phyloP scores from a whole-genome alignment of 208 protist species.

The Trypanosoma caninum region DNA sequence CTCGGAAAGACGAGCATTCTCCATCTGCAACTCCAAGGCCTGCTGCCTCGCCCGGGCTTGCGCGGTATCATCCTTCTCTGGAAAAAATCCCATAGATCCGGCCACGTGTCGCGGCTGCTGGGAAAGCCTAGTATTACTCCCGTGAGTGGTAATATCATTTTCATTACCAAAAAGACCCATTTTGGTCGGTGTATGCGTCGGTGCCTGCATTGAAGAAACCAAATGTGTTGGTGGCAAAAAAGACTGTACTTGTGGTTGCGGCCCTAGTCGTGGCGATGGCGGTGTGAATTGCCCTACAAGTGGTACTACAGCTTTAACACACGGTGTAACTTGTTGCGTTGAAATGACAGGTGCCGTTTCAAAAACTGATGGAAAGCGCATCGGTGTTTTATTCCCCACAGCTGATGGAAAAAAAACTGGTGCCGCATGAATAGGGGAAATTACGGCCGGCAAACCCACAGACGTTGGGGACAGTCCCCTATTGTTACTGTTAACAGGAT shows the following conservation, averaged over 20 bases:
- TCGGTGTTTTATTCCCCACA: conserved; percentile 1
- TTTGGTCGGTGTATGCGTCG: no score
- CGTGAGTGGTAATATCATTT: no score
- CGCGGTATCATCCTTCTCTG: conserved; percentile 2
- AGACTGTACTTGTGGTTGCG: not conserved
- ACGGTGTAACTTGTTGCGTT: not conserved
- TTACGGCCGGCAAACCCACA: not conserved
- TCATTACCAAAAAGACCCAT: no score
- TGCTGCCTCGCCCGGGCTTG: conserved; percentile 30
- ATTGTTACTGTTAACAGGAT: not conserved
- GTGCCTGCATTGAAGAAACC: no score
- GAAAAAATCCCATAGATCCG: not conserved
- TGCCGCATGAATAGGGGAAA: conserved; percentile 2
- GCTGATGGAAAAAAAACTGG: not conserved
- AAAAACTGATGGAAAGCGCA: conserved; percentile 1
- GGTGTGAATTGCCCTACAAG: not conserved
- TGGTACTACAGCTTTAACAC: not conserved
- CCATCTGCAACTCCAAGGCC: conserved; percentile 65
- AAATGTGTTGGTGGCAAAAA: not conserved
- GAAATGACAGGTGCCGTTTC: not conserved
- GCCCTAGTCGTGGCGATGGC: not conserved
- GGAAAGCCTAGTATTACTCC: no score
- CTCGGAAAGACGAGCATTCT: conserved; percentile 64
- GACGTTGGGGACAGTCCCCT: not conserved
- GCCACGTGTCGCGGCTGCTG: no score